phyloP scores from a whole-genome alignment of 2,329 filamentous ascomycete species.

The Pestalotiopsis fici region DNA sequence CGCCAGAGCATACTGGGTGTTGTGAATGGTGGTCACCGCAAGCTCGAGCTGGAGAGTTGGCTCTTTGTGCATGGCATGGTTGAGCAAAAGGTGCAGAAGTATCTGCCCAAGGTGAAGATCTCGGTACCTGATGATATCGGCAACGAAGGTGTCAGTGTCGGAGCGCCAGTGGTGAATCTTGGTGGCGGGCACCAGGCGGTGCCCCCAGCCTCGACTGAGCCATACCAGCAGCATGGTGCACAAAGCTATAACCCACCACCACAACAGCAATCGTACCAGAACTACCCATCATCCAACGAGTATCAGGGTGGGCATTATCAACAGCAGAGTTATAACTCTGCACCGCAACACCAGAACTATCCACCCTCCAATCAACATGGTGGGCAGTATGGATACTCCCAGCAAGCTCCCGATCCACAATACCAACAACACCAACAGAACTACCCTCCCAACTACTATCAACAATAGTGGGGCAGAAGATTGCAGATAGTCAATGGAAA shows the following conservation, averaged over 20 bases:
- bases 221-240: not conserved
- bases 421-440: not conserved
- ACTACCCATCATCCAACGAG: not conserved
- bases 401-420: not conserved
- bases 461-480: not conserved
- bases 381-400: not conserved
- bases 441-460: not conserved
- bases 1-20: slow-evolving; percentile 45
- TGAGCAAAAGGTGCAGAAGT: slow-evolving; percentile 46
- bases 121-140: slow-evolving; percentile 47
- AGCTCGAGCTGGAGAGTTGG: slow-evolving; percentile 47
- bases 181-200: slow-evolving; percentile 31
- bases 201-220: slow-evolving; percentile 7
- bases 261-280: not conserved
- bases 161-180: slow-evolving; percentile 32
- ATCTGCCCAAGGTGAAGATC: slow-evolving; percentile 46
- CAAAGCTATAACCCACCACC: not conserved
- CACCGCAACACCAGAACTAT: not conserved
- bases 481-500: not conserved
- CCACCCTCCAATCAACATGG: not conserved
- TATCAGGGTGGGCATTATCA: not conserved
- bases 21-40: slow-evolving; percentile 47
- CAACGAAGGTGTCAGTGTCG: slow-evolving; percentile 46
- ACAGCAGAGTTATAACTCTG: not conserved
- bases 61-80: slow-evolving; percentile 46